phyloP scores from a whole-genome alignment of 805 yeast species.

The Starmera dryadoides region DNA sequence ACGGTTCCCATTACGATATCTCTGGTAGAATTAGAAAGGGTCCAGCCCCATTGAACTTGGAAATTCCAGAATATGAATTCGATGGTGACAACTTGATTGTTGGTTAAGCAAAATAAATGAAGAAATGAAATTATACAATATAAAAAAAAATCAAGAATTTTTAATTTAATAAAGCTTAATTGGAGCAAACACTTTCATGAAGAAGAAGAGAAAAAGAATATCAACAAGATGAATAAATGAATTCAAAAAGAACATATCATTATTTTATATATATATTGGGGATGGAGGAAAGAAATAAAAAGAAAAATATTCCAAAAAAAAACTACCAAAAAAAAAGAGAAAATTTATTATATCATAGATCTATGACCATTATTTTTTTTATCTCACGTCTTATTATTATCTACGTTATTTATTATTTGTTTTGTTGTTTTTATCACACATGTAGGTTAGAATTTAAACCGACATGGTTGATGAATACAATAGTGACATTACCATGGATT shows the following conservation, averaged over 20 bases:
- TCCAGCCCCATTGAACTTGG: constrained; percentile 99
- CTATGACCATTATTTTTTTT: background rate
- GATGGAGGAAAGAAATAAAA: no score
- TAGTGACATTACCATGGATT: no score
- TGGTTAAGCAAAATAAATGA: constrained; percentile 52
- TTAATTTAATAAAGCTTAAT: background rate
- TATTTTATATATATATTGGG: background rate
- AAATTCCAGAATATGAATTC: constrained; percentile 88
- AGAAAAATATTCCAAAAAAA: no score
- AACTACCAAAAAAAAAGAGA: background rate
- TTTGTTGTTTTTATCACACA: no score
- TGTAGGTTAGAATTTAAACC: no score
- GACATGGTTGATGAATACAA: no score
- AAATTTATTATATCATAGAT: background rate
- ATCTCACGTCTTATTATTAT: background rate
- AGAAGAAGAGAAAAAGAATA: background rate
- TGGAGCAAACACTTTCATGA: background rate
- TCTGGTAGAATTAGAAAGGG: constrained; percentile 99
- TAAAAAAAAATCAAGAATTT: no score
- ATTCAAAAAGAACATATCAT: background rate
- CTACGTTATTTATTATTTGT: background rate
- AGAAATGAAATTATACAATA: no score
- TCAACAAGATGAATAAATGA: background rate
- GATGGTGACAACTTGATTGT: constrained; percentile 77
- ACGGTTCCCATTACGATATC: constrained; percentile 99